Conservation (phyloP, 306 rosid species). For the Lupinus albus region DNA sequence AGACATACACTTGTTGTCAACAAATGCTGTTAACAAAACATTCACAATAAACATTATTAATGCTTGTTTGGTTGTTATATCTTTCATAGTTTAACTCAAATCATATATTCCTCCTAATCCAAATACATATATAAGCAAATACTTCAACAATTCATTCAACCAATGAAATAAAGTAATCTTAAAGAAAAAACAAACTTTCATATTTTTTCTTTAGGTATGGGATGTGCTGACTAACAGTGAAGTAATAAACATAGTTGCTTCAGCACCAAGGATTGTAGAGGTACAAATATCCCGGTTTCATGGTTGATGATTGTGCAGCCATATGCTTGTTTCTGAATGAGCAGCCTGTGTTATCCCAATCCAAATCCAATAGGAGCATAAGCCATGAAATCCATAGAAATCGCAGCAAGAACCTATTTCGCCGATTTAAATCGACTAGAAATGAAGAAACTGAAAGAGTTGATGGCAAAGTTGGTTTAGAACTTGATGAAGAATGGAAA, state of each 20-base stretch:
- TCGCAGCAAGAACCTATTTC: constrained; percentile 33
- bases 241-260: constrained; percentile 73
- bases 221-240: constrained; percentile 80
- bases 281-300: constrained; percentile 59
- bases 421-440: constrained; percentile 37
- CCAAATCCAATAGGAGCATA: background rate
- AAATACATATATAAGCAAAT: background rate
- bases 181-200: background rate
- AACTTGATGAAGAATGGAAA: constrained; percentile 49
- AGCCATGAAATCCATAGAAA: constrained; percentile 13
- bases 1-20: too few species aligned
- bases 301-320: constrained; percentile 73
- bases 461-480: constrained; percentile 22
- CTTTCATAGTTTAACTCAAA: constrained; percentile 5
- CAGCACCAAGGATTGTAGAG: constrained; percentile 69
- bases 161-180: background rate
- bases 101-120: constrained; percentile 8
- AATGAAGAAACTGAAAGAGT: constrained; percentile 39
- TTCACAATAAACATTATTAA: background rate
- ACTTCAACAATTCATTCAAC: background rate
- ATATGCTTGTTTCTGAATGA: constrained; percentile 68
- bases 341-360: constrained; percentile 37
- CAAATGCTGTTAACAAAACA: too few species aligned
- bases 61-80: background rate
- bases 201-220: constrained; percentile 68